A percentile compares a stretch with the other conserved stretches of the same genome.
Conservation (phyloP, 225 moss, liverwort and hornwort genomes). For the Anthoceros angustus region DNA sequence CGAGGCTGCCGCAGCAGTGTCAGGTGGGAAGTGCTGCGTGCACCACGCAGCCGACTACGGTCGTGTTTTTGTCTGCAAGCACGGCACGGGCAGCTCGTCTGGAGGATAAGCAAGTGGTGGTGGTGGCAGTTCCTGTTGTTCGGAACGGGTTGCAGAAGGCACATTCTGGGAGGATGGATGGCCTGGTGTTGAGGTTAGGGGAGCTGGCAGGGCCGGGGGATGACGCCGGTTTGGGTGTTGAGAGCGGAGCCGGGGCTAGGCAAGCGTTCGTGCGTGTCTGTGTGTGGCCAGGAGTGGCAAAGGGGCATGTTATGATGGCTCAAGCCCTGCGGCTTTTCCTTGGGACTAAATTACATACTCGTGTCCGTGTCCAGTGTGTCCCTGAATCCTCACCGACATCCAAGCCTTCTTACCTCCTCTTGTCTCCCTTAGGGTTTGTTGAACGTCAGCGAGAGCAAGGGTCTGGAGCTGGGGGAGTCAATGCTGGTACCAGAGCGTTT, state of each 20-base stretch:
- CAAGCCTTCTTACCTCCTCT: conserved; percentile 5
- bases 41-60: conserved; percentile 66
- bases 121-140: conserved; percentile 27
- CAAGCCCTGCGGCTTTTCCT: conserved; percentile 60
- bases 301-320: conserved; percentile 81
- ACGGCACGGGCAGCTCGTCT: conserved; percentile 39
- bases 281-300: conserved; percentile 36
- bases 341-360: conserved; percentile 52
- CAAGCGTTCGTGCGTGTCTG: conserved; percentile 44
- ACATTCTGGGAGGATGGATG: conserved; percentile 6
- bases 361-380: conserved; percentile 29
- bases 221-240: conserved; percentile 21
- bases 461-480: neutral
- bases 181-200: neutral
- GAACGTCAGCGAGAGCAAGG: neutral
- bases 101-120: conserved; percentile 56
- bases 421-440: conserved; percentile 5
- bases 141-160: conserved; percentile 5
- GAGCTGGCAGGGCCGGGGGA: neutral
- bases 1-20: conserved; percentile 38
- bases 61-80: conserved; percentile 42
- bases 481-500: neutral
- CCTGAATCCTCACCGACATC: neutral
- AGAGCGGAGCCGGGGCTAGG: conserved; percentile 28
- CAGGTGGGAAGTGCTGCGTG: conserved; percentile 36